Base-by-base conservation (phyloP, 202 grass and related monocot species). In the Brachypodium distachyon region DNA sequence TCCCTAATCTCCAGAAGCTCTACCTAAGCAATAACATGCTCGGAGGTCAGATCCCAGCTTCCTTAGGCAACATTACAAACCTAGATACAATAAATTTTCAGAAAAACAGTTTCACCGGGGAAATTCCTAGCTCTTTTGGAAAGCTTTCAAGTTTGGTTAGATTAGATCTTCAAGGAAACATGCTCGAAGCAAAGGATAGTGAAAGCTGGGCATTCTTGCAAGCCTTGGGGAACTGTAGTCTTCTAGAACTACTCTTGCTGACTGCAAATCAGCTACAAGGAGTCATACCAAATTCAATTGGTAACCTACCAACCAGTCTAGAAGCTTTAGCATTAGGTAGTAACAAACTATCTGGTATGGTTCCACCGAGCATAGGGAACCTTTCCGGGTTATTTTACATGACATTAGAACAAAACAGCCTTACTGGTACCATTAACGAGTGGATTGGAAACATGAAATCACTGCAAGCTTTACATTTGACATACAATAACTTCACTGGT, bases 251-350 rank as follows among this genome's bases (percentile, higher is more conserved):
- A 7, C 42, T 70, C 8, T 18, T 9, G 12, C 2, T 70, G 12
- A 0, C 0, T 2, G 0, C 2, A 4, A 70, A 70, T 33, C 26
- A 49, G 0, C 4, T 70, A 1, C 14, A 50, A 3, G 66, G 66
- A 70, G 9, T 0, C 8, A 49, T 70, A 19, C 66, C 66, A 3
- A 12, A 47, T 49, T 70, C 66, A 0, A 1, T 8, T 6, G 66
- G 43, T 11, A 70, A 49, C 9, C 8, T 70, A 8, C 33, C 66
- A 2, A n/a, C 9, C 16, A 10, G 1, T 0, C 42, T 70, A 49
- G 0, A 2, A n/a, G 0, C 0, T 0, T 13, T 70, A 5, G 2
- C 0, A 6, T n/a, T 70, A 7, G 17, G 16, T 33, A 0, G 0
- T 1, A 70, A 70, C 9, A n/a, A 49, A 0, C 43, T 70, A 12